Base-by-base conservation (phyloP, 257 asterid genomes). In the Cynanchum wilfordii region DNA sequence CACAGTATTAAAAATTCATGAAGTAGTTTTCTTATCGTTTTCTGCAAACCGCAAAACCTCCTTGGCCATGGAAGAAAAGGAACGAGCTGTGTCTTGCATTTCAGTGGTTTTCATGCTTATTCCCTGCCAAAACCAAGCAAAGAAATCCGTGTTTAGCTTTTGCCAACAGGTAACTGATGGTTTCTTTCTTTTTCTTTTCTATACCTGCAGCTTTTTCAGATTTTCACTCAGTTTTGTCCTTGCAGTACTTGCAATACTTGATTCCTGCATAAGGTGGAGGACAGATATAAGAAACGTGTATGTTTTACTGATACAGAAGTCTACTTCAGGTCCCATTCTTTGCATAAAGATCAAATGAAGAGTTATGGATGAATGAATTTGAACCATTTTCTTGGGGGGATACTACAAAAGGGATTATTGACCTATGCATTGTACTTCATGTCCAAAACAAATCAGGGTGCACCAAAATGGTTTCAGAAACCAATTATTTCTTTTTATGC, bases 51-150 rank as follows among this genome's bases (percentile, higher is more conserved):
- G 81, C 76, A 94, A 69, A 75, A 86, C 93, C 76, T 89, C 96
- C 70, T 88, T 91, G 7, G 98, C 97, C 97, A 93, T 85, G 0
- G 89, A 80, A 38, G 96, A 91, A 75, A 93, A 93, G 9, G 98
- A 93, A 11, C 75, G 85, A 1, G 98, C 95, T 4, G 94, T 80
- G 73, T 93, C 97, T 71, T 93, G 96, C 98, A 93, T 93, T 80
- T 93, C 97, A 0, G 80, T 79, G 49, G 96, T 89, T 85, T 83
- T 89, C 82, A 91, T 42, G 87, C 74, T 88, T 84, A 93, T 86
- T 17, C 98, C 95, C 97, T 93, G 88, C 82, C 75, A 67, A n/a
- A 65, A 42, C 44, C 16, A 60, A 60, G n/a, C 66, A 73, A 68
- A n/a, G 67, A 67, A 36, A 25, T 57, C 52, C 7, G 19, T 19